phyloP scores from a whole-genome alignment of 108 stramenopile genomes.

The Conticribra guillardii region DNA sequence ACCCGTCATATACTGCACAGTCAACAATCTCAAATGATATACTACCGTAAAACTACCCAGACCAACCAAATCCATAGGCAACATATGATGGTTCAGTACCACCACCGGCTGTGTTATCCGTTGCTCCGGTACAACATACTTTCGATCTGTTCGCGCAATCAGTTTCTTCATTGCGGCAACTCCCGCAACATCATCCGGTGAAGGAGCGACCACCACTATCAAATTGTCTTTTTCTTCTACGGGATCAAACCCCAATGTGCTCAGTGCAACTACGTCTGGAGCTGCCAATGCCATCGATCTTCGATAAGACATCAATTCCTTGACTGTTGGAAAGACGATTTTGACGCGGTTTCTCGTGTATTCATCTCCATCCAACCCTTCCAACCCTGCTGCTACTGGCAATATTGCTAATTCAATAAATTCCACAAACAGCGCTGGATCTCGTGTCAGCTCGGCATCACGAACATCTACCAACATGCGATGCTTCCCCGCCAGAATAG shows the following conservation, averaged over 20 bases:
- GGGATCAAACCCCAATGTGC: conserved; percentile 86
- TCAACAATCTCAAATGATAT: conserved; percentile 84
- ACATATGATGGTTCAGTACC: conserved; percentile 88
- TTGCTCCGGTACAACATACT: conserved; percentile 33
- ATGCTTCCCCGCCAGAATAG: conserved; percentile 83
- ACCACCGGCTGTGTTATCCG: conserved; percentile 74
- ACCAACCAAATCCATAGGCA: conserved; percentile 64
- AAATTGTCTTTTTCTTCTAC: conserved; percentile 83
- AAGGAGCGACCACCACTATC: conserved; percentile 84
- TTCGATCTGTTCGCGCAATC: conserved; percentile 55
- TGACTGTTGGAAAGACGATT: conserved; percentile 91
- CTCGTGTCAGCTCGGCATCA: conserved; percentile 82
- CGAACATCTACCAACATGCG: conserved; percentile 93
- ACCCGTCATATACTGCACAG: conserved; percentile 88
- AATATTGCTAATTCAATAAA: conserved; percentile 86
- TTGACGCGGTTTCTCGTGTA: conserved; percentile 79
- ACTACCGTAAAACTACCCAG: conserved; percentile 69
- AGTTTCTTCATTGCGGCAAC: conserved; percentile 71
- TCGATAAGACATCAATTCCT: conserved; percentile 80
- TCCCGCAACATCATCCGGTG: conserved; percentile 82
- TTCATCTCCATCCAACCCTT: conserved; percentile 64
- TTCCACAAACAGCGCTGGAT: conserved; percentile 81
- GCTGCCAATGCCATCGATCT: conserved; percentile 84
- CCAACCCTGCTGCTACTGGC: conserved; percentile 87
- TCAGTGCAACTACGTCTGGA: conserved; percentile 84